Percentiles rank a stretch among this genome's conserved stretches.
Evolutionary conservation across 495 filamentous ascomycete genomes (phyloP).

Genomic region (Daldinia concentrica): DNA sequence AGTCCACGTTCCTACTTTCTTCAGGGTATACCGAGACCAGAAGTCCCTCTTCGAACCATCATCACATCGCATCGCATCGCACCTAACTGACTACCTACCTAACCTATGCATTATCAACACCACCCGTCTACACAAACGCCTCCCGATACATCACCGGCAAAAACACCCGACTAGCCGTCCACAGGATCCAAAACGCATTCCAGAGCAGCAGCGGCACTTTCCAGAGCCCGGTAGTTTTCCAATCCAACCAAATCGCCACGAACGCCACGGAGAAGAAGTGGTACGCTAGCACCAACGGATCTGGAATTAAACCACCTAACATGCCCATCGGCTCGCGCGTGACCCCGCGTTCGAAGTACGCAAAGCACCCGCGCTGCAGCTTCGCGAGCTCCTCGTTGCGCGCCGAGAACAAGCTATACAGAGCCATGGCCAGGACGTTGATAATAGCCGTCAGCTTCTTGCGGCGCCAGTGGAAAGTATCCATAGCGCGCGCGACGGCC

Average conservation of each 20-base stretch:
- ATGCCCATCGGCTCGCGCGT: conserved; percentile 82
- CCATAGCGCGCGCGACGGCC: conserved; percentile 73
- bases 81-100: no score
- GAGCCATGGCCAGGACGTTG: conserved; percentile 93
- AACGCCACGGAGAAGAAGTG: conserved; percentile 97
- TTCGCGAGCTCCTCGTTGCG: conserved; percentile 78
- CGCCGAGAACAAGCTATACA: conserved; percentile 91
- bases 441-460: conserved; percentile 86
- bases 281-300: conserved; percentile 80
- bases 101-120: no score
- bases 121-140: conserved; percentile 42
- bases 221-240: conserved; percentile 63
- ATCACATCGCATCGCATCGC: no score
- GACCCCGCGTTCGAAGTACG: conserved; percentile 85
- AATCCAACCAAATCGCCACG: conserved; percentile 83
- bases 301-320: conserved; percentile 81
- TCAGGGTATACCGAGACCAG: not conserved
- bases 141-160: conserved; percentile 82
- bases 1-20: not conserved
- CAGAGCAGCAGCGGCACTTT: conserved; percentile 68
- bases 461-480: conserved; percentile 83
- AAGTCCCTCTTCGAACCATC: no score
- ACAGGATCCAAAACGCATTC: conserved; percentile 75
- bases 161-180: conserved; percentile 88
- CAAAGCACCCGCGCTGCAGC: conserved; percentile 91